Base-by-base conservation (phyloP, 1,139 yeast species). In the Maudiozyma humilis region DNA sequence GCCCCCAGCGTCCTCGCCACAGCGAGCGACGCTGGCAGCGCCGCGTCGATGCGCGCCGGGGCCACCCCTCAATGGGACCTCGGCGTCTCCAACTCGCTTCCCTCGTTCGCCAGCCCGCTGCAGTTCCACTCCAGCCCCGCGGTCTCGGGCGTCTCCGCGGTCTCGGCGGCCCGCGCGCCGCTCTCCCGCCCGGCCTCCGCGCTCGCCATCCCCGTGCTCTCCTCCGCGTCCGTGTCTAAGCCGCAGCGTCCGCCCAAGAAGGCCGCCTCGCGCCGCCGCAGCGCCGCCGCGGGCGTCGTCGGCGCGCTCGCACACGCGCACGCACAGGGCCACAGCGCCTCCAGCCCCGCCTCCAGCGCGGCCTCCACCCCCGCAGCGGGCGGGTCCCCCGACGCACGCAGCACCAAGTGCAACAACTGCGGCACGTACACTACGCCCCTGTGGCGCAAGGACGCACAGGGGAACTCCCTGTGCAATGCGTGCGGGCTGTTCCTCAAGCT, bases 371-470 rank as follows among this genome's bases (percentile, higher is more conserved):
- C 27, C 27, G 27, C 27, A 6, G 8, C 27, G 10, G 27, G 10
- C 8, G 27, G 27, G 8, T 23, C 27, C 8, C 27, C 27, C 27
- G 27, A 23, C 8, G 27, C 27, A 10, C 27, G 27, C 27, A 34
- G 23, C 14, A 42, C 37, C 3, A 51, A 52, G 27, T 89, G 97
- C 63, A 79, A 91, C 19, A 91, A 91, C 66, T 89, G 98, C 65
- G 81, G 82, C 56, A 89, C 98, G 1, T 85, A 78, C 56, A 89
- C 94, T 4, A 89, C 98, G 0, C 97, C 98, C 2, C 69, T 91
- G 36, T 89, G 97, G 97, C 75, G 98, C 59, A 73, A 96, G 46
- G 91, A 87, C 59, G 91, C 91, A 20, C 84, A 84, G 20, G 96
- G 96, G 7, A 87, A 86, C 56, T 95, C 95, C 1, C 70, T 89